phyloP scores from a whole-genome alignment of 108 stramenopile genomes.

The Cylindrotheca closterium region DNA sequence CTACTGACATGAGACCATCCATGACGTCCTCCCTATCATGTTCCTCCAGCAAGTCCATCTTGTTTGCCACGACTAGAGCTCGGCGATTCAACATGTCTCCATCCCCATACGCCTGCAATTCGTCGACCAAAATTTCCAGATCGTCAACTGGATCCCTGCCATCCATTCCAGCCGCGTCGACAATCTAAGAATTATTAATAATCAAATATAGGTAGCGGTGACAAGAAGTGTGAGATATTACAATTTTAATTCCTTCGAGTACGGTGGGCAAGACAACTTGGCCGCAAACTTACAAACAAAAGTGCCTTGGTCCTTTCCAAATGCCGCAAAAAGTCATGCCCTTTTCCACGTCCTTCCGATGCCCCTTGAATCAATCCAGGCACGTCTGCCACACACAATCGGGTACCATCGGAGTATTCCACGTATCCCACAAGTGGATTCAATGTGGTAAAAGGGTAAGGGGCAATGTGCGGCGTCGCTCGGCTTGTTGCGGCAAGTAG shows the following conservation, averaged over 20 bases:
- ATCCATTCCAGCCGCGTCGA: slow-evolving; percentile 79
- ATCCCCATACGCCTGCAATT: slow-evolving; percentile 67
- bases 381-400: slow-evolving; percentile 90
- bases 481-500: slow-evolving; percentile 86
- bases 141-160: slow-evolving; percentile 71
- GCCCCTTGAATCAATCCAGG: slow-evolving; percentile 97
- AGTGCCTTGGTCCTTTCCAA: slow-evolving; percentile 88
- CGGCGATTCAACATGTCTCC: slow-evolving; percentile 67
- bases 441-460: slow-evolving; percentile 98
- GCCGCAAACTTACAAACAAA: slow-evolving; percentile 20
- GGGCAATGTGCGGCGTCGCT: slow-evolving; percentile 92
- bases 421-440: slow-evolving; percentile 92
- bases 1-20: slow-evolving; percentile 39
- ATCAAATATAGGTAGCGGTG: no score
- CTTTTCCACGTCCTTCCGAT: slow-evolving; percentile 89
- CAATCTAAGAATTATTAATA: no score
- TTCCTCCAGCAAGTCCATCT: slow-evolving; percentile 73
- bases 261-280: no score
- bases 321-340: slow-evolving; percentile 94
- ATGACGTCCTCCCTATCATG: slow-evolving; percentile 46
- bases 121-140: slow-evolving; percentile 62
- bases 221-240: no score
- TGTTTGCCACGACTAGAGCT: slow-evolving; percentile 83
- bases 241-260: no score
- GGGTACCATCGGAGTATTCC: slow-evolving; percentile 80